Base-by-base conservation (phyloP, 2,329 filamentous ascomycete species). In the Trichoderma breve region DNA sequence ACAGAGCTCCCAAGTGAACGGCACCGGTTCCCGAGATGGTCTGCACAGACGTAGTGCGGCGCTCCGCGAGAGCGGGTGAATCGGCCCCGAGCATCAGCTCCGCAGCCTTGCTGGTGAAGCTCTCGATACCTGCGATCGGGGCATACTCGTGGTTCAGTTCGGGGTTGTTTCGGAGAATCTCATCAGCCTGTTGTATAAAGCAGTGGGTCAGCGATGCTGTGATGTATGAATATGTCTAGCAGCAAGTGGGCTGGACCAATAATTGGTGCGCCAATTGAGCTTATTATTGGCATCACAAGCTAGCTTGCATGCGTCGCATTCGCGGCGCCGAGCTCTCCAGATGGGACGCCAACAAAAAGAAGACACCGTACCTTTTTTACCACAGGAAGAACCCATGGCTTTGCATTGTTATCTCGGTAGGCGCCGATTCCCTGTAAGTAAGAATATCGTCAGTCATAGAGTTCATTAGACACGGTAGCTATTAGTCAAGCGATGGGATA, bases 21-120 rank as follows among this genome's bases (percentile, higher is more conserved):
- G 96, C 96, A 77, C 96, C 96, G 74, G 96, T 99, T 78, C 96
- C 96, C 71, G 96, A 99, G 84, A 99, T 97, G 80, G 95, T 97
- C 85, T 99, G 96, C 70, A 98, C 82, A 51, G 94, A 94, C 75
- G 91, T 87, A 74, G 90, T 86, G 74, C 96, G 92, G 83, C 95
- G 93, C 80, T 98, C 93, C 76, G 87, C 85, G 79, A 98, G 88
- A 71, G 95, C 96, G 57, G 93, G 90, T 66, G 93, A 97, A 77
- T 92, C 89, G 75, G 84, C 82, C 76, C 96, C 95, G 36, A 98
- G 88, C 73, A 98, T 92, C 77, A 98, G 88, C 85, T 96, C 95
- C 81, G 95, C 93, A 28, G 96, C 95, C 80, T 96, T 97, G 77
- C 89, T 88, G 73, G 94, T 98, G 85, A 98, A 97, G 74, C 91